Base-by-base conservation (phyloP, 805 yeast genomes). In the Lachancea sp. region DNA sequence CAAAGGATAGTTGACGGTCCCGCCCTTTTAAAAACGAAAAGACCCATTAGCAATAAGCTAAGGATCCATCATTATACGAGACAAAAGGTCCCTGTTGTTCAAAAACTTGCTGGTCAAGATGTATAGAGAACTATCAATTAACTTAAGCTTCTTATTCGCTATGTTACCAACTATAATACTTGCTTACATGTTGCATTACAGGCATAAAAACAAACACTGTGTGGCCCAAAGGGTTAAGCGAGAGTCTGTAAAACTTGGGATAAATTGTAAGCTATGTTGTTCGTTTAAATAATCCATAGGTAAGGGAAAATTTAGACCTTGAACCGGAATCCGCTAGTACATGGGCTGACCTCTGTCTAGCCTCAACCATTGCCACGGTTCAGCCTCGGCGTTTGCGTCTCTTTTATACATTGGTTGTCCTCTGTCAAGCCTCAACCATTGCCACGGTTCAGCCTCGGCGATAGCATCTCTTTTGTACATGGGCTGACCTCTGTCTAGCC, bases 341-440 rank as follows among this genome's bases (percentile, higher is more conserved):
- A 57, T 38, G 21, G 60, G 58, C 36, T 56, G 55, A 28, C 60
- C 60, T 26, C 42, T 36, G 19, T 32, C 38, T 8, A 58, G 40
- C 3, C 45, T 35, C 22, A 58, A 42, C 61, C 63, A 58, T 25
- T 54, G 55, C 58, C 61, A 56, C 8, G 56, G 54, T 3, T 48
- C 49, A 15, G 63, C 54, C 1, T 36, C 36, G 15, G 43, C 38
- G 13, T 51, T 49, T 29, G 58, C 58, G 5, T 42, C 40, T 32
- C 46, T 40, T 39, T 40, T 43, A 46, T 48, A 48, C 42, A 56
- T 36, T 26, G 59, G 58, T 45, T 55, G 59, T 41, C 61, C 60
- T 32, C 47, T 46, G 30, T 33, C 42, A 19, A 57, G 42, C 15
- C 28, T 22, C 8, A 33, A 23, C 36, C 36, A 33, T 3, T 17